phyloP scores from a whole-genome alignment of 1,284 basidiomycete species.

The Leccinum olivaceoglutinosum region DNA sequence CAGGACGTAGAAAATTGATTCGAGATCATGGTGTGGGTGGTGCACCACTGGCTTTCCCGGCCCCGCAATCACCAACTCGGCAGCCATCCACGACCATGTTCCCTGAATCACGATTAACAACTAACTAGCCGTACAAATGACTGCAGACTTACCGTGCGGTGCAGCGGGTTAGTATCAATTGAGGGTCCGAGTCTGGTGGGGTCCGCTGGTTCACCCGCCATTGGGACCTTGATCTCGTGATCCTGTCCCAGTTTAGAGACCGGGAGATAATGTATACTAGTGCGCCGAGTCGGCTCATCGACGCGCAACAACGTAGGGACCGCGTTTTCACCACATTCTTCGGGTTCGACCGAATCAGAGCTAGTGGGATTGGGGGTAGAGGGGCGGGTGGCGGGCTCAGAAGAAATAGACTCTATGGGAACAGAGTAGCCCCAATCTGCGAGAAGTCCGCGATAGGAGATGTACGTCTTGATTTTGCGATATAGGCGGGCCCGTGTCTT shows the following conservation, averaged over 20 bases:
- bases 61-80: background rate
- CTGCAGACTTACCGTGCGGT: background rate
- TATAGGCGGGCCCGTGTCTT: too few species aligned
- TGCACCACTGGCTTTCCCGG: background rate
- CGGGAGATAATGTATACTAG: background rate
- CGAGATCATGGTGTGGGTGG: too few species aligned
- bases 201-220: background rate
- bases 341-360: too few species aligned
- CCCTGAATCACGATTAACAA: background rate
- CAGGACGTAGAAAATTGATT: too few species aligned
- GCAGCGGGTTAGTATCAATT: background rate
- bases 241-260: background rate
- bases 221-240: background rate
- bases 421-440: too few species aligned
- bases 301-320: too few species aligned
- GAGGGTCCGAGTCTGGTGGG: background rate
- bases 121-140: background rate
- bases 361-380: too few species aligned
- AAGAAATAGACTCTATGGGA: too few species aligned
- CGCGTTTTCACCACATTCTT: too few species aligned
- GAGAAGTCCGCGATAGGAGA: too few species aligned
- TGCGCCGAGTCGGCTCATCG: background rate
- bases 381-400: too few species aligned
- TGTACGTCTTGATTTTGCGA: too few species aligned
- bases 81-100: background rate